Evolutionary conservation across 768 basidiomycete species (phyloP).

Genomic region (Serendipita indica): DNA sequence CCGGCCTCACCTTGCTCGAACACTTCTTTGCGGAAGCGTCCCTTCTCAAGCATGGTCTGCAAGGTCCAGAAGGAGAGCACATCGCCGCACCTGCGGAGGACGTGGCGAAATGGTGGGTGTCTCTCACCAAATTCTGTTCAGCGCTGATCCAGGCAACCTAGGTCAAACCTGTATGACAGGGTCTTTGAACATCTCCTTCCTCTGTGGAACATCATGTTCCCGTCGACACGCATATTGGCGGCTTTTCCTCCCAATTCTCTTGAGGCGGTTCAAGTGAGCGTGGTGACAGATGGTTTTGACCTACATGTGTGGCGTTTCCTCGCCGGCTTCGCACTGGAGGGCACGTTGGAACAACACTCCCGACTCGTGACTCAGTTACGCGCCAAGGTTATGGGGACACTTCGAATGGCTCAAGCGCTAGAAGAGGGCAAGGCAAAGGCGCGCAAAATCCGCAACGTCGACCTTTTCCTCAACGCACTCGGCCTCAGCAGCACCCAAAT

Average conservation of each 20-base stretch:
- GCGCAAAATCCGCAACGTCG: constrained; percentile 80
- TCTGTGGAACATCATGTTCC: constrained; percentile 70
- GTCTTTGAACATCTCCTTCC: constrained; percentile 69
- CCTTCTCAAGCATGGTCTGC: constrained; percentile 60
- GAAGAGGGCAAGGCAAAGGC: constrained; percentile 57
- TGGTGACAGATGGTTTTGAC: constrained; percentile 24
- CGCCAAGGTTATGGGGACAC: constrained; percentile 87
- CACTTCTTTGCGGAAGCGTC: constrained; percentile 88
- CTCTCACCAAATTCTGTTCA: constrained; percentile 13
- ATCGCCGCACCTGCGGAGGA: constrained; percentile 53
- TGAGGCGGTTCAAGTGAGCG: constrained; percentile 23
- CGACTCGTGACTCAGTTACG: constrained; percentile 69
- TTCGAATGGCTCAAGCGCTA: constrained; percentile 49
- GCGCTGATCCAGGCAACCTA: constrained; percentile 22
- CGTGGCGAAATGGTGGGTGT: constrained; percentile 59
- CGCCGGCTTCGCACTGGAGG: constrained; percentile 74
- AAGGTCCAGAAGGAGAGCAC: constrained; percentile 33
- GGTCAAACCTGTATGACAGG: constrained; percentile 80
- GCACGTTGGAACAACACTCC: constrained; percentile 74
- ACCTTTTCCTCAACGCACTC: constrained; percentile 39
- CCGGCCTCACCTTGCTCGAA: constrained; percentile 82
- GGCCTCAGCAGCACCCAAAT: constrained; percentile 19
- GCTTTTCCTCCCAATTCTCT: constrained; percentile 26
- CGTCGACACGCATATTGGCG: constrained; percentile 58
- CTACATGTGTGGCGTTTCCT: constrained; percentile 94